phyloP scores from a whole-genome alignment of 805 yeast genomes.

The Metschnikowia lunata region DNA sequence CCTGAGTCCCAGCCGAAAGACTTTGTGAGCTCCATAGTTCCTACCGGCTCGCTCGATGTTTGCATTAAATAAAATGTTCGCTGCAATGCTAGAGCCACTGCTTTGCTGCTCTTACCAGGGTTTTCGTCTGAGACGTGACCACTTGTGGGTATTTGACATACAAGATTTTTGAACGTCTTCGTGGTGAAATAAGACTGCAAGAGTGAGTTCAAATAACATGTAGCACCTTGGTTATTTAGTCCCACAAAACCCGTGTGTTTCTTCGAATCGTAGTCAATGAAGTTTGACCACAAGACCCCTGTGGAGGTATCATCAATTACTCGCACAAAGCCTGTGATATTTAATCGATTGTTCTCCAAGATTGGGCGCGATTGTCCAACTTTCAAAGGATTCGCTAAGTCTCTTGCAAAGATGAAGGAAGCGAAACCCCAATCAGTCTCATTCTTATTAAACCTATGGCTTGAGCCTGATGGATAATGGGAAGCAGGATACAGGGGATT shows the following conservation, averaged over 20 bases:
- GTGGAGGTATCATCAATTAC: slow-evolving; percentile 81
- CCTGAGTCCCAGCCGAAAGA: slow-evolving; percentile 97
- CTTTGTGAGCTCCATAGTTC: slow-evolving; percentile 79
- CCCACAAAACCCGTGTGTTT: slow-evolving; percentile 89
- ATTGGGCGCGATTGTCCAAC: slow-evolving; percentile 29
- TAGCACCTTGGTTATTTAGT: slow-evolving; percentile 94
- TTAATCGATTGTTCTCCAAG: slow-evolving; percentile 52
- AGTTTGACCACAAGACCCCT: slow-evolving; percentile 91
- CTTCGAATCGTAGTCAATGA: slow-evolving; percentile 79
- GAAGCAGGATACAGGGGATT: slow-evolving; percentile 66
- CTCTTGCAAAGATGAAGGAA: slow-evolving; percentile 47
- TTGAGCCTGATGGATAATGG: slow-evolving; percentile 59
- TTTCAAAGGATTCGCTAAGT: slow-evolving; percentile 32
- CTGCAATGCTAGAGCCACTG: slow-evolving; percentile 80
- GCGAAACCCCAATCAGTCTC: slow-evolving; percentile 98
- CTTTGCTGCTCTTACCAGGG: slow-evolving; percentile 25
- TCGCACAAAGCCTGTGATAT: slow-evolving; percentile 73
- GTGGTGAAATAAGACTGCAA: slow-evolving; percentile 90
- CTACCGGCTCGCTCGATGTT: slow-evolving; percentile 70
- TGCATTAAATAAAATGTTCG: slow-evolving; percentile 78
- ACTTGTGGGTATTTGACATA: slow-evolving; percentile 82
- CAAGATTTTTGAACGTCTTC: slow-evolving; percentile 72
- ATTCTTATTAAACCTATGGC: slow-evolving; percentile 68
- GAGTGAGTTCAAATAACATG: slow-evolving; percentile 91
- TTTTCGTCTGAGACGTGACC: slow-evolving; percentile 29